phyloP scores from a whole-genome alignment of 176 grass and related monocot genomes.

The Avena eriantha region DNA sequence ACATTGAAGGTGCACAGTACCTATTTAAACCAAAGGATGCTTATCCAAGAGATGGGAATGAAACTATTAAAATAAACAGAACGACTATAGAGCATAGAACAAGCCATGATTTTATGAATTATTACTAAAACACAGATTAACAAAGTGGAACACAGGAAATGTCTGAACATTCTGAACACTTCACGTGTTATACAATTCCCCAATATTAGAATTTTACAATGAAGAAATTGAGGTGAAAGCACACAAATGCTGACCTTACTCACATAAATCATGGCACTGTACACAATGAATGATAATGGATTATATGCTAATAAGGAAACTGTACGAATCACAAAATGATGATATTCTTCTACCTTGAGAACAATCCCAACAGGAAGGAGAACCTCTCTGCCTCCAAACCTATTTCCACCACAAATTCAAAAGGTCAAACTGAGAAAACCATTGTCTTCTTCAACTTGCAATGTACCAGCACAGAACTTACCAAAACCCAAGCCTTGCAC shows the following conservation, averaged over 20 bases:
- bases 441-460: background rate
- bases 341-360: constrained; percentile 71
- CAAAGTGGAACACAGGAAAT: constrained; percentile 38
- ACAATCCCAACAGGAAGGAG: constrained; percentile 94
- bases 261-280: constrained; percentile 13
- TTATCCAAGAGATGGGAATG: constrained; percentile 20
- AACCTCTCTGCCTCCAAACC: constrained; percentile 90
- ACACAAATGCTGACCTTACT: constrained; percentile 23
- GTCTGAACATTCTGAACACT: background rate
- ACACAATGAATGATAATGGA: constrained; percentile 25
- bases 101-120: background rate
- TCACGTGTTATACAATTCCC: background rate
- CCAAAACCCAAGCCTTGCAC: constrained; percentile 97
- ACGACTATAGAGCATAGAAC: constrained; percentile 20
- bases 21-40: constrained; percentile 29
- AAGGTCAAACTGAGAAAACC: constrained; percentile 29
- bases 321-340: constrained; percentile 28
- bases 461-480: constrained; percentile 55
- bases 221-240: constrained; percentile 11
- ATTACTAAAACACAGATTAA: constrained; percentile 19
- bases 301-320: constrained; percentile 25
- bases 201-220: background rate
- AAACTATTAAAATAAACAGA: constrained; percentile 20
- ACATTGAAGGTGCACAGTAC: constrained; percentile 1
- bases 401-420: constrained; percentile 49